These are phyloP conservation scores for Irpex sp. DNA, from an alignment of 1,284 basidiomycete species.

Conservation along the genomic window DNA sequence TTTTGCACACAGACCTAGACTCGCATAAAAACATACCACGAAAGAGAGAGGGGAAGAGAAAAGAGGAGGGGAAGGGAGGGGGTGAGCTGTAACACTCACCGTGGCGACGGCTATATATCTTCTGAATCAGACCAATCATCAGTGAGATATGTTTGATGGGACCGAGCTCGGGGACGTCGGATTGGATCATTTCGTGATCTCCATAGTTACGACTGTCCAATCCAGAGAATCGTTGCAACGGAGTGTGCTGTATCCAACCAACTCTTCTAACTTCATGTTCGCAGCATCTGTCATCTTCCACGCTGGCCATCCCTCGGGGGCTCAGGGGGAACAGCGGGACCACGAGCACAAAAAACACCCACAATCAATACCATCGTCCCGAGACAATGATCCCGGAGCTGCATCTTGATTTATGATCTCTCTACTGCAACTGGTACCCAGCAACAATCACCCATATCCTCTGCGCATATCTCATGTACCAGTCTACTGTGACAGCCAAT, in stretches of 20 bases:
- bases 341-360: neutral
- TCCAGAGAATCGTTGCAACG: neutral
- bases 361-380: neutral
- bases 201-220: neutral
- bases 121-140: neutral
- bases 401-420: neutral
- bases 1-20: neutral
- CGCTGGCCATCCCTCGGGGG: neutral
- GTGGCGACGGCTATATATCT: slow-evolving; percentile 11
- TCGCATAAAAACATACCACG: slow-evolving; percentile 18
- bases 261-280: neutral
- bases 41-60: slow-evolving; percentile 16
- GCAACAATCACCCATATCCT: neutral
- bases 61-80: slow-evolving; percentile 12
- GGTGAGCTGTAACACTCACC: slow-evolving; percentile 4
- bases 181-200: slow-evolving; percentile 4
- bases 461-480: neutral
- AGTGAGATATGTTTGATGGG: neutral
- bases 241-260: neutral
- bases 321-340: neutral
- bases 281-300: neutral
- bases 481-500: neutral
- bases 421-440: neutral
- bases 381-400: neutral
- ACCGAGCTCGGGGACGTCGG: slow-evolving; percentile 4